A percentile compares a stretch with the other conserved stretches of the same genome.
phyloP scores from a whole-genome alignment of 2,329 filamentous ascomycete species.

The Microsporum ferrugineum region DNA sequence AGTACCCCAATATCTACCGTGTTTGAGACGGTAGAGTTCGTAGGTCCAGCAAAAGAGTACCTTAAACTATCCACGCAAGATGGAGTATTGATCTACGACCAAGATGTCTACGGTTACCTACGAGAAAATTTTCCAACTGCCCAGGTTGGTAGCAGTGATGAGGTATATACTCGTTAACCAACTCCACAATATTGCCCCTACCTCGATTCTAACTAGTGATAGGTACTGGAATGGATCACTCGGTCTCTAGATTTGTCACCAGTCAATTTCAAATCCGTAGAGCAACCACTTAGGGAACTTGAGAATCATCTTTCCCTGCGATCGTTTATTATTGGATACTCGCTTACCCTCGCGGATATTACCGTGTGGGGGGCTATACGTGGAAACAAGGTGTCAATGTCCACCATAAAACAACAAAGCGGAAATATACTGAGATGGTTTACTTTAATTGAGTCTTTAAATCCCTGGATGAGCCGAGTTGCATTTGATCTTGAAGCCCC shows the following conservation, averaged over 20 bases:
- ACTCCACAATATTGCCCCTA: not conserved
- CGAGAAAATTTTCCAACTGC: constrained; percentile 13
- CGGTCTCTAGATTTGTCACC: constrained; percentile 45
- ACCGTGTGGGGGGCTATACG: constrained; percentile 75
- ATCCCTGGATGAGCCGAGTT: constrained; percentile 62
- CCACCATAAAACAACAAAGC: constrained; percentile 65
- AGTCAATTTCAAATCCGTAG: constrained; percentile 71
- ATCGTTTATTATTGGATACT: constrained; percentile 74
- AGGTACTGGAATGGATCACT: constrained; percentile 37
- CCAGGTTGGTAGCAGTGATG: constrained; percentile 25
- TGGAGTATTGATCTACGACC: not conserved
- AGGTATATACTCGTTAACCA: constrained; percentile 14
- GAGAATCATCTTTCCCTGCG: constrained; percentile 81
- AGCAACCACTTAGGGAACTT: constrained; percentile 61
- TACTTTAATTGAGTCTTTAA: constrained; percentile 66
- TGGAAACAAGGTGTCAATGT: constrained; percentile 70
- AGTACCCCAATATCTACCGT: not conserved
- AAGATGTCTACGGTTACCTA: not conserved
- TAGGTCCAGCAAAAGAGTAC: not conserved
- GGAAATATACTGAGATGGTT: constrained; percentile 79
- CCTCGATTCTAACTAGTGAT: constrained; percentile 8
- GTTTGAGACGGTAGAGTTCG: not conserved
- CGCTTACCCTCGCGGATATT: constrained; percentile 62
- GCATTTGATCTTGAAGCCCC: constrained; percentile 58
- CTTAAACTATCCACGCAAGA: not conserved